A percentile compares a stretch with the other conserved stretches of the same genome.
These are phyloP conservation scores for Eustoma russellianum DNA, from an alignment of 257 asterid genomes.

Conservation along the genomic window DNA sequence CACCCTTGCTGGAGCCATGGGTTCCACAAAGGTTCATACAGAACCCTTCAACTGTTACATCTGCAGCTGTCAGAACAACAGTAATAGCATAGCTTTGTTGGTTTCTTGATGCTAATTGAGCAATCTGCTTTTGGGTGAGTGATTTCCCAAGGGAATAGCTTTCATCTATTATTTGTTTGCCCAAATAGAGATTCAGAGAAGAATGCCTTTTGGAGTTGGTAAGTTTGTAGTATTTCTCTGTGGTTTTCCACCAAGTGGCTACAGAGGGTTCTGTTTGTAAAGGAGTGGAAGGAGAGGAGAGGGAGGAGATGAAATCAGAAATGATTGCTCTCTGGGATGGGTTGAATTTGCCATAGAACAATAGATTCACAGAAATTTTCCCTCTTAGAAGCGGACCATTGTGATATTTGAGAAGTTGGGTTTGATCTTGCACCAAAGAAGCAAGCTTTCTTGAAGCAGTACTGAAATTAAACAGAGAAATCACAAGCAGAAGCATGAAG, in stretches of 20 bases:
- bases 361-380: slow-evolving; percentile 23
- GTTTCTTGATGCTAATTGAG: slow-evolving; percentile 42
- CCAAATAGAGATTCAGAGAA: slow-evolving; percentile 27
- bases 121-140: slow-evolving; percentile 40
- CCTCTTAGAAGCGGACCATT: no score
- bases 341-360: slow-evolving; percentile 66
- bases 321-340: slow-evolving; percentile 57
- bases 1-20: slow-evolving; percentile 39
- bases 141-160: slow-evolving; percentile 45
- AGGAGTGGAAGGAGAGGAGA: slow-evolving; percentile 17
- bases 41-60: slow-evolving; percentile 54
- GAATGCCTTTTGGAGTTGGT: slow-evolving; percentile 33
- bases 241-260: slow-evolving; percentile 61
- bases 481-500: slow-evolving; percentile 10
- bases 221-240: slow-evolving; percentile 48
- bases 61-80: slow-evolving; percentile 45
- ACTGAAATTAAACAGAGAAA: no score
- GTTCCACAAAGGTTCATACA: slow-evolving; percentile 54
- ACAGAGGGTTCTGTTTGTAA: slow-evolving; percentile 33
- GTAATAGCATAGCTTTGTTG: slow-evolving; percentile 41
- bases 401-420: no score
- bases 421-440: no score
- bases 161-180: slow-evolving; percentile 34
- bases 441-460: no score
- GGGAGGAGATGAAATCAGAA: slow-evolving; percentile 54